A percentile compares a stretch with the other conserved stretches of the same genome.
Conservation (phyloP, 2,329 filamentous ascomycete species). For the Cladosporium austrohemisphaericum region DNA sequence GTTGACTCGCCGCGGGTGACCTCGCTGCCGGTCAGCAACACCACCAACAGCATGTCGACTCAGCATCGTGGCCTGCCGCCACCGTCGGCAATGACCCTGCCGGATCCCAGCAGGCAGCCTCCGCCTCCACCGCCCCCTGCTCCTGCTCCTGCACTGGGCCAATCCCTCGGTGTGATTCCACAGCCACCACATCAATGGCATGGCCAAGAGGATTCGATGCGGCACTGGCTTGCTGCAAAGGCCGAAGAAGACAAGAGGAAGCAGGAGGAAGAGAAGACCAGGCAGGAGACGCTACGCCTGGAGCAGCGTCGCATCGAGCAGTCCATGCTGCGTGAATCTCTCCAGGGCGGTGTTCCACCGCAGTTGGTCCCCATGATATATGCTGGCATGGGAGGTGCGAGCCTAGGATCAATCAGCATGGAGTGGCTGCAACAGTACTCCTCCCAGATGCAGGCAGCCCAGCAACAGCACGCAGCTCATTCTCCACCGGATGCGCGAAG, state of each 20-base stretch:
- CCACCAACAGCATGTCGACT: constrained; percentile 44
- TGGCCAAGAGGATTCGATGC: constrained; percentile 50
- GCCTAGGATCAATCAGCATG: constrained; percentile 45
- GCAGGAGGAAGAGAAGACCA: constrained; percentile 53
- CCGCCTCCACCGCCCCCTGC: constrained; percentile 15
- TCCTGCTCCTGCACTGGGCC: constrained; percentile 36
- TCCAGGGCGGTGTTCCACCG: constrained; percentile 50
- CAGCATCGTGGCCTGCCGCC: constrained; percentile 53
- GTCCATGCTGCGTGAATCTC: constrained; percentile 50
- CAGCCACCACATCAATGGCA: constrained; percentile 41
- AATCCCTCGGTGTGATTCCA: constrained; percentile 37
- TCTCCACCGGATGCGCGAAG: constrained; percentile 40
- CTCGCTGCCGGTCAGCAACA: constrained; percentile 40
- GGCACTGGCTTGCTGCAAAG: constrained; percentile 50
- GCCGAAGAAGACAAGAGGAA: constrained; percentile 51
- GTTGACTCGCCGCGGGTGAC: constrained; percentile 35
- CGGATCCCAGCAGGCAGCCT: constrained; percentile 43
- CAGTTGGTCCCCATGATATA: constrained; percentile 53
- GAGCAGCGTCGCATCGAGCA: constrained; percentile 53
- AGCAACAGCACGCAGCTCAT: constrained; percentile 38
- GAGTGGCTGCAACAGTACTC: constrained; percentile 52
- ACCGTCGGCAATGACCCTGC: constrained; percentile 51
- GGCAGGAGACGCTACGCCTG: constrained; percentile 47
- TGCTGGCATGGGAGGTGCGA: constrained; percentile 49
- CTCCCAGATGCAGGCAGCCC: constrained; percentile 42